Evolutionary conservation across 257 asterid species (phyloP).

Genomic region (Ligustrum vulgare): DNA sequence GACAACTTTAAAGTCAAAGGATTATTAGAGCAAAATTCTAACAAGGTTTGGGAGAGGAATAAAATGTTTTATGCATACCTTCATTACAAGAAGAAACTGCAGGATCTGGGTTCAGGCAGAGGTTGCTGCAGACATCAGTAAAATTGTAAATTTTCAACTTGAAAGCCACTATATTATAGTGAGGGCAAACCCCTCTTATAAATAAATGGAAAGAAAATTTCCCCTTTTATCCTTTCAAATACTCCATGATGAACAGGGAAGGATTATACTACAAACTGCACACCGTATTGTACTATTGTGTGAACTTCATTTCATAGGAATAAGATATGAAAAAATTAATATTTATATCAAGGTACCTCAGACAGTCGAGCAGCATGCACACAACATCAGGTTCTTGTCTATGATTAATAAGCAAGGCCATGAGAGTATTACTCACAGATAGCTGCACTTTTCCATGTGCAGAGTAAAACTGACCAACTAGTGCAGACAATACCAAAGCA

Average conservation of each 20-base stretch:
- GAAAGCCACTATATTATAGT: slow-evolving; percentile 2
- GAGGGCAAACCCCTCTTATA: background rate
- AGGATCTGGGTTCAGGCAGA: slow-evolving; percentile 39
- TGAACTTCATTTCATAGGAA: slow-evolving; percentile 9
- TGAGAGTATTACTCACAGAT: slow-evolving; percentile 46
- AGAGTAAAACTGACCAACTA: slow-evolving; percentile 63
- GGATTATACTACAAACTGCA: background rate
- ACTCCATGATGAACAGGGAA: background rate
- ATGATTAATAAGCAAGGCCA: slow-evolving; percentile 60
- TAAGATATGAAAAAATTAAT: background rate
- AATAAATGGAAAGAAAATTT: background rate
- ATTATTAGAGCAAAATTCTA: slow-evolving; percentile 17
- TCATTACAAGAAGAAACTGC: slow-evolving; percentile 33
- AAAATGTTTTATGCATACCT: slow-evolving; percentile 42
- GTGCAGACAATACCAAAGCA: slow-evolving; percentile 55
- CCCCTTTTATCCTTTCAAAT: background rate
- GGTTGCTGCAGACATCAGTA: slow-evolving; percentile 52
- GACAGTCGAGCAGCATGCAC: slow-evolving; percentile 76
- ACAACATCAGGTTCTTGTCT: slow-evolving; percentile 63
- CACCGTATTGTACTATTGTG: background rate
- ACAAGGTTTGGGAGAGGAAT: slow-evolving; percentile 13
- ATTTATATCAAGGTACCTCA: slow-evolving; percentile 48
- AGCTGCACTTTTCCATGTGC: slow-evolving; percentile 40
- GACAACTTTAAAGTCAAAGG: background rate
- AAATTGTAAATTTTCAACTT: slow-evolving; percentile 14